Conservation (phyloP, 2,329 filamentous ascomycete species). For the Aspergillus transmontanensis region DNA sequence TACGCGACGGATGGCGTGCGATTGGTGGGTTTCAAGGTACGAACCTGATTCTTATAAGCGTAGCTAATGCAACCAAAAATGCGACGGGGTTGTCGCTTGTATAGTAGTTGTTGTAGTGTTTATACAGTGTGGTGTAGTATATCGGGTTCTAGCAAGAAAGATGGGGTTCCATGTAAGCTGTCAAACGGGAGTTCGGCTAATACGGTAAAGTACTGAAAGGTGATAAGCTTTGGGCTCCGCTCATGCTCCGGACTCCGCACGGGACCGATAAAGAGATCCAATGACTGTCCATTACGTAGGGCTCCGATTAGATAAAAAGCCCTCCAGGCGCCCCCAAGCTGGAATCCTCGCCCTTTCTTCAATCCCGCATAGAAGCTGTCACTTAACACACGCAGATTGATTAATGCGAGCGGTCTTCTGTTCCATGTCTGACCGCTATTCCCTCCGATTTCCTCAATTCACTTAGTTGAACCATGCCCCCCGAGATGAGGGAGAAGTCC, state of each 20-base stretch:
- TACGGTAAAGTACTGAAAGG: too few species aligned
- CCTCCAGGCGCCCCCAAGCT: not conserved
- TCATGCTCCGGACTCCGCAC: not conserved
- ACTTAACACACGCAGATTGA: not conserved
- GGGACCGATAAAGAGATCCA: not conserved
- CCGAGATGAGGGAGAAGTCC: slow-evolving; percentile 38
- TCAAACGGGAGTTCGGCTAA: not conserved
- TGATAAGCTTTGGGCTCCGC: not conserved
- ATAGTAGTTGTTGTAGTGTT: not conserved
- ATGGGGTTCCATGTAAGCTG: not conserved
- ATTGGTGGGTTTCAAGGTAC: not conserved
- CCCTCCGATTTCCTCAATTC: slow-evolving; percentile 6
- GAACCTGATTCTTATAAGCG: not conserved
- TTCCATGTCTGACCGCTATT: not conserved
- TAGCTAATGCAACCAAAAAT: not conserved
- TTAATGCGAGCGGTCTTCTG: not conserved
- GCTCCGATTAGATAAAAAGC: slow-evolving; percentile 2
- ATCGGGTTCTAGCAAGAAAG: not conserved
- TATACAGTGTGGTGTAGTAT: not conserved
- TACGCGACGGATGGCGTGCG: not conserved
- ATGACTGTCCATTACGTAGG: not conserved
- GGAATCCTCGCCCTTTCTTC: not conserved
- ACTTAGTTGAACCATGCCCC: slow-evolving; percentile 5
- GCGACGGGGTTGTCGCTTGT: too few species aligned
- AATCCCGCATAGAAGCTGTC: not conserved